These are phyloP conservation scores for Hypoxylon sp. DNA, from an alignment of 2,329 filamentous ascomycete genomes.

Conservation along the genomic window DNA sequence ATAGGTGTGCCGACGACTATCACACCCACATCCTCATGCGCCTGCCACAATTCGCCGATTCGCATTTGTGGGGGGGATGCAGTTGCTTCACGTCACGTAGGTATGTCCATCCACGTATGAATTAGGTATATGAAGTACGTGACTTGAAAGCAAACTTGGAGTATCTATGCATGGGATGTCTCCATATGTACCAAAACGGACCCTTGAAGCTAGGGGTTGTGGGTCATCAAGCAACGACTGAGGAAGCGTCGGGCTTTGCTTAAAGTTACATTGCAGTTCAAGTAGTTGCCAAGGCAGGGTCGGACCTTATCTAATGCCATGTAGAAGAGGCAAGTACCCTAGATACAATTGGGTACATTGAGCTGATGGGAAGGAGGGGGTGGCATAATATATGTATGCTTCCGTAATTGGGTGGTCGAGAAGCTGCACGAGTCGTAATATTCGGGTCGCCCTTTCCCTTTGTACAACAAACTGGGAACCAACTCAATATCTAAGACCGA, in stretches of 20 bases:
- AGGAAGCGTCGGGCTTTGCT: slow-evolving; percentile 35
- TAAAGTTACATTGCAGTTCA: slow-evolving; percentile 38
- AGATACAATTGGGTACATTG: slow-evolving; percentile 18
- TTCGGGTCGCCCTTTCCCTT: too few species aligned
- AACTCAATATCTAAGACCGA: slow-evolving; percentile 34
- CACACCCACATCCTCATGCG: too few species aligned
- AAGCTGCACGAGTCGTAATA: too few species aligned
- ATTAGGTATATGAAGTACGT: slow-evolving; percentile 19
- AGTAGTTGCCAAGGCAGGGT: too few species aligned
- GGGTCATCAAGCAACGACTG: slow-evolving; percentile 34
- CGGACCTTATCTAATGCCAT: slow-evolving; percentile 35
- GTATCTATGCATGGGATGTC: slow-evolving; percentile 18
- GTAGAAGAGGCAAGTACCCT: too few species aligned
- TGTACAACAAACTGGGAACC: too few species aligned
- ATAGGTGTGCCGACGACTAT: too few species aligned
- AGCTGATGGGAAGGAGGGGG: slow-evolving; percentile 16
- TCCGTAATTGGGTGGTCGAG: too few species aligned
- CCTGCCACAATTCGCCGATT: too few species aligned
- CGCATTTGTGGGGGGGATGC: slow-evolving; percentile 31
- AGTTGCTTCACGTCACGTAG: slow-evolving; percentile 33
- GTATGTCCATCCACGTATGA: too few species aligned
- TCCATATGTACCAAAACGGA: too few species aligned
- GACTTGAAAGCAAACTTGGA: slow-evolving; percentile 15
- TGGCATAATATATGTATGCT: slow-evolving; percentile 16
- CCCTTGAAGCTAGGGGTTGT: too few species aligned